Evolutionary conservation across 1,284 basidiomycete species (phyloP).

Genomic region (Apiotrichum akiyoshidainum): DNA sequence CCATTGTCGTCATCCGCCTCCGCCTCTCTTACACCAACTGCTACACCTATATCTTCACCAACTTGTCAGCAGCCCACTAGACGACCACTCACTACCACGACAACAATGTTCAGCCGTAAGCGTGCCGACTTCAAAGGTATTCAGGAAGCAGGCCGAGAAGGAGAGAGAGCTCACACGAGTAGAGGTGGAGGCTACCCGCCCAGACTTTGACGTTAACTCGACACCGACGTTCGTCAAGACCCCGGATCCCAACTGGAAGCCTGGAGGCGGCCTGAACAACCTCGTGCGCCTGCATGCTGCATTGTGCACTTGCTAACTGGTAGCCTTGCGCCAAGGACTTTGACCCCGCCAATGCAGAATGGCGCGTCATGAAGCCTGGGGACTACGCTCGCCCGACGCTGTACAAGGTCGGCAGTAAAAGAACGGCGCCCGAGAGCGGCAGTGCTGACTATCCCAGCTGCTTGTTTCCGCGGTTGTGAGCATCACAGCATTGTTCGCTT

Average conservation of each 20-base stretch:
- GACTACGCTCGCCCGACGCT: constrained; percentile 13
- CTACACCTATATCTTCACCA: not conserved
- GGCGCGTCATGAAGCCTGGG: constrained; percentile 50
- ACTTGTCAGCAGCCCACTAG: too few relatives aligned
- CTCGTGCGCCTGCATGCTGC: constrained; percentile 23
- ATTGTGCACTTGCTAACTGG: not conserved
- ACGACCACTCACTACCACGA: not conserved
- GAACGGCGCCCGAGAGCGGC: not conserved
- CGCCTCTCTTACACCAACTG: too few relatives aligned
- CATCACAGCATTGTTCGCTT: not conserved
- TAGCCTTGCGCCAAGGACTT: constrained; percentile 48
- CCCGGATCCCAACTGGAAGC: constrained; percentile 58
- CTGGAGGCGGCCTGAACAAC: constrained; percentile 56
- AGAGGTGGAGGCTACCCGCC: constrained; percentile 43
- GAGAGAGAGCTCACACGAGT: not conserved
- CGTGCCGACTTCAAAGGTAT: constrained; percentile 11
- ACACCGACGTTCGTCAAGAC: constrained; percentile 47
- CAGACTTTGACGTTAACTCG: constrained; percentile 27
- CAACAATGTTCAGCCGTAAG: constrained; percentile 1
- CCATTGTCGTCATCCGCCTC: too few relatives aligned
- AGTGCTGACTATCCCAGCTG: constrained; percentile 1
- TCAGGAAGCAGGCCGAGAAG: not conserved
- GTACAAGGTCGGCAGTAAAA: constrained; percentile 51
- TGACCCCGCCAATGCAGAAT: constrained; percentile 48
- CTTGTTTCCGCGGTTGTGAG: constrained; percentile 60